Evolutionary conservation across 768 basidiomycete species (phyloP).

Genomic region (Pleurotus cornucopiae): DNA sequence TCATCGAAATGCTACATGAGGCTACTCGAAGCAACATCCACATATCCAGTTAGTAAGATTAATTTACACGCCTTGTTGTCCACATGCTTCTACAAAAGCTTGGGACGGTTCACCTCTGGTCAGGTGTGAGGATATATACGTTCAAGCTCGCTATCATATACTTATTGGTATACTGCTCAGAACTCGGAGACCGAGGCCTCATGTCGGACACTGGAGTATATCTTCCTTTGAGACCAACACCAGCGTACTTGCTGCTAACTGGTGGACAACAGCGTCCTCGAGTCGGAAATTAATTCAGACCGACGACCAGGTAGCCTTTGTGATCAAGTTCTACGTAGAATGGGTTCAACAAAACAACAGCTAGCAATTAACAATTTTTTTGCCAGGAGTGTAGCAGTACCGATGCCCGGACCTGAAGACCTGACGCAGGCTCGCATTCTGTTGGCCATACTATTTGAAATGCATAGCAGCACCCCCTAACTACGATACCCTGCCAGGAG

Average conservation of each 20-base stretch:
- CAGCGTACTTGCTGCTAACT: too few relatives aligned
- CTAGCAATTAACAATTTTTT: background rate
- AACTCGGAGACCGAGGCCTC: too few relatives aligned
- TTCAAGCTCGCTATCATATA: too few relatives aligned
- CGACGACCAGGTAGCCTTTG: conserved; percentile 1
- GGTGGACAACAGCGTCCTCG: background rate
- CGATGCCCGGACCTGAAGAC: background rate
- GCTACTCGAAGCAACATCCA: background rate
- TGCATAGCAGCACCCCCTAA: background rate
- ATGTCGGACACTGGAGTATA: too few relatives aligned
- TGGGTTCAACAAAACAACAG: background rate
- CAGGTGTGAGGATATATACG: too few relatives aligned
- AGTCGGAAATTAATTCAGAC: conserved; percentile 4
- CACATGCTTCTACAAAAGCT: too few relatives aligned
- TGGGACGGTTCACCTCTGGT: too few relatives aligned
- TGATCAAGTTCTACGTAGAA: background rate
- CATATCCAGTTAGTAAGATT: background rate
- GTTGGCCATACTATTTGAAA: background rate
- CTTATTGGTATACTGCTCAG: too few relatives aligned
- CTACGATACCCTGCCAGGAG: background rate
- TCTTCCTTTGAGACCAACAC: too few relatives aligned
- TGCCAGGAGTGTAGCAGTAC: too few relatives aligned
- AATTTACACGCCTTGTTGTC: too few relatives aligned
- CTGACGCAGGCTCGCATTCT: background rate
- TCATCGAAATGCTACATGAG: too few relatives aligned